A percentile compares a stretch with the other conserved stretches of the same genome.
Evolutionary conservation across 805 yeast genomes (phyloP).

Genomic region (Sugiyamaella valdiviana): DNA sequence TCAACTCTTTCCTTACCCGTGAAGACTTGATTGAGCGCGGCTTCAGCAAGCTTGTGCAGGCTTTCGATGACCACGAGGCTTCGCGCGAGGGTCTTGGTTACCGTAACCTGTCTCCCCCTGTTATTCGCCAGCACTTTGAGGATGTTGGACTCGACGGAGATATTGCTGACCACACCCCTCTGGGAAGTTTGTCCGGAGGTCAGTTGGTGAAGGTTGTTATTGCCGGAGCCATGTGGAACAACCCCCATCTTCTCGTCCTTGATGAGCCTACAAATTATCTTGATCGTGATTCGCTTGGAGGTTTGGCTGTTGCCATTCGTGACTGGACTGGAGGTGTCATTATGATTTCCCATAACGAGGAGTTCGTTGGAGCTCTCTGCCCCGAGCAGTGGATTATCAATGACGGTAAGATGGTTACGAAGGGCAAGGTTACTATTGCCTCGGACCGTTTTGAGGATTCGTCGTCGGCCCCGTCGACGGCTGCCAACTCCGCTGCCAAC

Average conservation of each 20-base stretch:
- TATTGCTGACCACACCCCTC: slow-evolving; percentile 95
- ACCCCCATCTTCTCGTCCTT: slow-evolving; percentile 90
- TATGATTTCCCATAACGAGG: slow-evolving; percentile 96
- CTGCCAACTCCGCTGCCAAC: slow-evolving; percentile 43
- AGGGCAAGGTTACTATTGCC: slow-evolving; percentile 73
- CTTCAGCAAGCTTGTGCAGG: slow-evolving; percentile 84
- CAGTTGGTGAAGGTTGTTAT: slow-evolving; percentile 96
- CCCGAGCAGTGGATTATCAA: slow-evolving; percentile 99
- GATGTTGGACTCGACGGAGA: slow-evolving; percentile 97
- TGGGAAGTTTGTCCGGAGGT: slow-evolving; percentile 96
- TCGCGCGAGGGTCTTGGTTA: slow-evolving; percentile 98
- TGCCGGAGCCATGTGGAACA: slow-evolving; percentile 99
- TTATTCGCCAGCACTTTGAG: slow-evolving; percentile 92
- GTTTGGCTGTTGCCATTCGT: slow-evolving; percentile 93
- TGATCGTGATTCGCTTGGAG: slow-evolving; percentile 97
- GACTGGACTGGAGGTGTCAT: slow-evolving; percentile 99
- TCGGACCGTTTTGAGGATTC: slow-evolving; percentile 76
- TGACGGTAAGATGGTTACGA: slow-evolving; percentile 81
- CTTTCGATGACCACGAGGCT: slow-evolving; percentile 98
- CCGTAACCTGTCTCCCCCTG: slow-evolving; percentile 87
- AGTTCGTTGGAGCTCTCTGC: slow-evolving; percentile 93
- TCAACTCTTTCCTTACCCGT: slow-evolving; percentile 87
- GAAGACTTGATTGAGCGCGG: slow-evolving; percentile 78
- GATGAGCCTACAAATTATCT: slow-evolving; percentile 98
- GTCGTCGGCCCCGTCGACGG: slow-evolving; percentile 45